Percentiles rank a stretch among this genome's conserved stretches.
Conservation (phyloP, 2,329 filamentous ascomycete species). For the Xylariales sp. region DNA sequence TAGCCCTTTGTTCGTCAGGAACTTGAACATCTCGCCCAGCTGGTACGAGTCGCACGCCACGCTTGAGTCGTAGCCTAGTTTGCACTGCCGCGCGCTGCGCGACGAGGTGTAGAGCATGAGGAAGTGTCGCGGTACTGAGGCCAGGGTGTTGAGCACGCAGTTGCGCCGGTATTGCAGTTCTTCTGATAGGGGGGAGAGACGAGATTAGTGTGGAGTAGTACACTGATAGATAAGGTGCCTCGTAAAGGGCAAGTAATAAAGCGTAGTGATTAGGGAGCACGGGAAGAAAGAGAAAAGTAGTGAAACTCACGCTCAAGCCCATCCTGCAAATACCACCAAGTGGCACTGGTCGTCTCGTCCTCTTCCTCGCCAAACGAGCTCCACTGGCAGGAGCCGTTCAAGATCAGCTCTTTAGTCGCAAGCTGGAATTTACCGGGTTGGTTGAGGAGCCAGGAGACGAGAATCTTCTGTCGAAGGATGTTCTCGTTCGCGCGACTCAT, state of each 20-base stretch:
- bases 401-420: constrained; percentile 73
- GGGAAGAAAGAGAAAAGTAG: not conserved
- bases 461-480: constrained; percentile 74
- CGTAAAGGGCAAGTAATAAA: not conserved
- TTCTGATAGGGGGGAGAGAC: constrained; percentile 54
- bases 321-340: constrained; percentile 80
- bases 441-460: constrained; percentile 74
- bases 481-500: constrained; percentile 68
- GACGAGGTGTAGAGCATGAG: constrained; percentile 74
- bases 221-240: not conserved
- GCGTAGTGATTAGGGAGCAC: no score
- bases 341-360: constrained; percentile 49
- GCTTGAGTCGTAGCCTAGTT: constrained; percentile 78
- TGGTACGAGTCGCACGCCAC: constrained; percentile 81
- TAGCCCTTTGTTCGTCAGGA: constrained; percentile 71
- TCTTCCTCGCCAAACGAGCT: constrained; percentile 53
- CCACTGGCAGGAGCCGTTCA: constrained; percentile 73
- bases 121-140: constrained; percentile 76
- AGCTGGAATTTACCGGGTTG: constrained; percentile 69
- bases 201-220: constrained; percentile 37
- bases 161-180: constrained; percentile 75
- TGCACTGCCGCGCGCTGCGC: constrained; percentile 70
- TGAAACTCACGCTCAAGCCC: constrained; percentile 69
- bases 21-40: constrained; percentile 80
- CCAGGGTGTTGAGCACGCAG: constrained; percentile 74